These are phyloP conservation scores for Ilyonectria sp. DNA, from an alignment of 2,329 filamentous ascomycete species.

Conservation along the genomic window DNA sequence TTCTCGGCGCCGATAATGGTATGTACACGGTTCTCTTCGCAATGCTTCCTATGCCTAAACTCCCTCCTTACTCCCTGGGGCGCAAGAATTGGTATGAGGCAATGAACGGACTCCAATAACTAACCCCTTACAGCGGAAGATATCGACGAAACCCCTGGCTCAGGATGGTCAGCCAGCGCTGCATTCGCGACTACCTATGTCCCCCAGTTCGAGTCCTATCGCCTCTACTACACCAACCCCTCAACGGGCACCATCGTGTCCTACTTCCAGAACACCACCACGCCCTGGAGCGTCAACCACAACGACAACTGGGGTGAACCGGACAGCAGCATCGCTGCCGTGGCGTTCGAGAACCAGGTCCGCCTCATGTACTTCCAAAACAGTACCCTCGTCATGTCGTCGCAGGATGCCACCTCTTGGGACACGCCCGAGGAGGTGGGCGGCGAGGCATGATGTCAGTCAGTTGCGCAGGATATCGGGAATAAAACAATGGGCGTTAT, in stretches of 20 bases:
- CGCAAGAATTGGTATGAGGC: no score
- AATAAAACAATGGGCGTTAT: constrained; percentile 7
- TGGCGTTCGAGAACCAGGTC: constrained; percentile 35
- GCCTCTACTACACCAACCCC: constrained; percentile 37
- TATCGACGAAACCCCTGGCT: constrained; percentile 28
- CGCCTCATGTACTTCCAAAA: constrained; percentile 38
- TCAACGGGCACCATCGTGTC: constrained; percentile 30
- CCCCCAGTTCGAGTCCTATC: constrained; percentile 25
- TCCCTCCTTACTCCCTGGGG: no score
- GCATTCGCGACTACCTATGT: constrained; percentile 33
- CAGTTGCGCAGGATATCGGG: neutral
- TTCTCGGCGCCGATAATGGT: constrained; percentile 14
- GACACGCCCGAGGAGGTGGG: constrained; percentile 9
- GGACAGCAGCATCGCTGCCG: constrained; percentile 34
- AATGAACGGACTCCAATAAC: neutral
- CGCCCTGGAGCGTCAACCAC: constrained; percentile 17
- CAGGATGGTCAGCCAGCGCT: constrained; percentile 29
- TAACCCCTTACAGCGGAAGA: constrained; percentile 9
- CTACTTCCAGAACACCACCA: constrained; percentile 18
- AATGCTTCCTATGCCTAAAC: no score
- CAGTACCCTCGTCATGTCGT: constrained; percentile 27
- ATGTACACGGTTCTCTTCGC: neutral
- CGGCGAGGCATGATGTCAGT: neutral
- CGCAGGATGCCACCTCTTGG: constrained; percentile 29
- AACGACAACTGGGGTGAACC: constrained; percentile 29